These are phyloP conservation scores for Phytopythium sindhum DNA, from an alignment of 352 stramenopile species.

Conservation along the genomic window DNA sequence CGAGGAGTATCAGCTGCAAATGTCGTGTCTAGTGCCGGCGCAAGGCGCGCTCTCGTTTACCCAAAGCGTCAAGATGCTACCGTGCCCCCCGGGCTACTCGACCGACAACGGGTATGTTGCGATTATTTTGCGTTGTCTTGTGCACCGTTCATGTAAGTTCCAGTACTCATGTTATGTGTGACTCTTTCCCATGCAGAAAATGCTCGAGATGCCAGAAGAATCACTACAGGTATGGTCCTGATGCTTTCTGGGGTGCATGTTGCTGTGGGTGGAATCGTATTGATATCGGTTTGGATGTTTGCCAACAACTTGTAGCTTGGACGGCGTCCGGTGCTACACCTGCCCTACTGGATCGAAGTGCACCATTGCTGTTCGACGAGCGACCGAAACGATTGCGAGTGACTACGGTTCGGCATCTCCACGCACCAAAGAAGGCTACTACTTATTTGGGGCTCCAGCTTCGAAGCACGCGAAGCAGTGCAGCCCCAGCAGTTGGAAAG, in stretches of 20 bases:
- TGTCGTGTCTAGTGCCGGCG: conserved; percentile 39
- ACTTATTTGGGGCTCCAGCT: conserved; percentile 45
- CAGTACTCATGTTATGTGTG: conserved; percentile 2
- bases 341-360: conserved; percentile 47
- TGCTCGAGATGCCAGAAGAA: conserved; percentile 49
- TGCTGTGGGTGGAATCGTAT: no score
- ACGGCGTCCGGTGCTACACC: conserved; percentile 49
- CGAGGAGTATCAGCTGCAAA: conserved; percentile 29
- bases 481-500: conserved; percentile 36
- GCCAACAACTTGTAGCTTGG: conserved; percentile 28
- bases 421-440: conserved; percentile 50
- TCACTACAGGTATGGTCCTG: conserved; percentile 35
- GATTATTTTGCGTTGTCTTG: no score
- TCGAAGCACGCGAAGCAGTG: conserved; percentile 32
- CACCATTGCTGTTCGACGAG: conserved; percentile 47
- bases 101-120: conserved; percentile 33
- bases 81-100: conserved; percentile 43
- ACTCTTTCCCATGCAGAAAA: conserved; percentile 20
- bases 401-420: conserved; percentile 52
- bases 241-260: not conserved
- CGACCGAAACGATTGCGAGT: conserved; percentile 37
- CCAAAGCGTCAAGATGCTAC: conserved; percentile 26
- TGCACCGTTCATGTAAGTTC: no score
- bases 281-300: not conserved
- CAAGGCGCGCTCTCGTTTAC: conserved; percentile 29